These are phyloP conservation scores for Alternaria sp. DNA, from an alignment of 2,329 filamentous ascomycete genomes.

Conservation along the genomic window DNA sequence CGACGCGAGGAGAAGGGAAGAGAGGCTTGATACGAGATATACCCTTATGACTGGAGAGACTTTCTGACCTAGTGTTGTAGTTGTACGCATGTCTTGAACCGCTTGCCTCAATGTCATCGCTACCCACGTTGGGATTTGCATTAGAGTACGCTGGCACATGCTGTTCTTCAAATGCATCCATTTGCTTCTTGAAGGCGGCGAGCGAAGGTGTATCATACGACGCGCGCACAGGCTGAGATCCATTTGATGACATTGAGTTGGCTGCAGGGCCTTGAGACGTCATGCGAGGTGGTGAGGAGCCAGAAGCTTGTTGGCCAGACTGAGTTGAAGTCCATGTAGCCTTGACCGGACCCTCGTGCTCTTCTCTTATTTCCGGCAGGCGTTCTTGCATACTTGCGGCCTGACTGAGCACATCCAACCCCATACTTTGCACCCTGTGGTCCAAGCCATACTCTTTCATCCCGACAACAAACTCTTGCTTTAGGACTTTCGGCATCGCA, in stretches of 20 bases:
- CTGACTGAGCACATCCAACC: not conserved
- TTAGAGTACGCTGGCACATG: not conserved
- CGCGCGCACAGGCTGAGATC: not conserved
- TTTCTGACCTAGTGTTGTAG: not conserved
- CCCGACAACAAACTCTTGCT: conserved; percentile 14
- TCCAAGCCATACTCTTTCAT: conserved; percentile 19
- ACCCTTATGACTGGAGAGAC: not conserved
- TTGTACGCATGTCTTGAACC: not conserved
- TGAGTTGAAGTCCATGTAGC: not conserved
- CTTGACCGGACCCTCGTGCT: not conserved
- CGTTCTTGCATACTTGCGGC: not conserved
- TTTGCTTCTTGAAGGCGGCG: not conserved
- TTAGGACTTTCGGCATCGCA: conserved; percentile 12
- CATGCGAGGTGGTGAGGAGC: not conserved
- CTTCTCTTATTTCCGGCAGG: conserved; percentile 8
- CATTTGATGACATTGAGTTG: not conserved
- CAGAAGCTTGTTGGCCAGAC: not conserved
- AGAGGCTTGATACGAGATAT: not conserved
- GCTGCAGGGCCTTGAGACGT: not conserved
- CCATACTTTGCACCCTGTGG: not conserved
- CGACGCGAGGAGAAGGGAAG: conserved; percentile 20
- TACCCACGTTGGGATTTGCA: too few species aligned
- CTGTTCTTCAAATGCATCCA: not conserved
- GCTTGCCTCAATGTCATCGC: not conserved
- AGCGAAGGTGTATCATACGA: not conserved